Evolutionary conservation across 2,329 filamentous ascomycete species (phyloP), one percentile per base, ranked within the genome.

Genomic region (Verticillium nubilum): DNA sequence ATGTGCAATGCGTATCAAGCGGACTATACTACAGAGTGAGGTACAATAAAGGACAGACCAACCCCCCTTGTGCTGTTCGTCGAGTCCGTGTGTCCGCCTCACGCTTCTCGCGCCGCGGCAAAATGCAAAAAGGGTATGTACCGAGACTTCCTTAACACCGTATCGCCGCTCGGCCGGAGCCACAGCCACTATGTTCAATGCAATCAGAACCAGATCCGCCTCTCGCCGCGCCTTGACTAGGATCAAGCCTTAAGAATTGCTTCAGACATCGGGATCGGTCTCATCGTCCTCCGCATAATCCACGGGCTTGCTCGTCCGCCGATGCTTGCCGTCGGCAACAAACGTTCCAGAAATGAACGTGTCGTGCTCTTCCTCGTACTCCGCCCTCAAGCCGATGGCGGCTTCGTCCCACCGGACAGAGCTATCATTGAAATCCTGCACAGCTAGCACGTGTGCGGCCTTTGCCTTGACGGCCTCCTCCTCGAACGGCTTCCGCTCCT

Each of bases 401-500:
- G 86, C 83, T 23, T 74, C 76, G 69, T 96, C 91, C 91, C 93
- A 98, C 59, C 83, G 80, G 56, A 80, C 83, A 9, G 84, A 80
- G n/a, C 81, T 79, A 56, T 80, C 79, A 54, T 86, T 85, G 72
- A 85, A 92, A 25, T 79, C 78, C 17, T 78, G 79, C 58, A 89
- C 69, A 6, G 81, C 81, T 37, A 80, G 78, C 28, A 78, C 78
- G 65, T 92, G 90, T 1, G 75, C 78, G 60, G 82, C 79, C 70
- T 93, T 93, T 65, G 91, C 88, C 57, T 81, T 81, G 58, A 87
- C 81, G 4, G 90, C 90, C 70, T 88, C 82, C 28, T 92, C 87
- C 55, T 93, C 83, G 68, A 90, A 98, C 1, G 92, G 93, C 69
- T 83, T 82, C 68, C 89, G 91, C 66, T 86, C 83, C 52, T 90